Conservation (phyloP, 2,329 filamentous ascomycete genomes). For the Rhynchosporium secalis region DNA sequence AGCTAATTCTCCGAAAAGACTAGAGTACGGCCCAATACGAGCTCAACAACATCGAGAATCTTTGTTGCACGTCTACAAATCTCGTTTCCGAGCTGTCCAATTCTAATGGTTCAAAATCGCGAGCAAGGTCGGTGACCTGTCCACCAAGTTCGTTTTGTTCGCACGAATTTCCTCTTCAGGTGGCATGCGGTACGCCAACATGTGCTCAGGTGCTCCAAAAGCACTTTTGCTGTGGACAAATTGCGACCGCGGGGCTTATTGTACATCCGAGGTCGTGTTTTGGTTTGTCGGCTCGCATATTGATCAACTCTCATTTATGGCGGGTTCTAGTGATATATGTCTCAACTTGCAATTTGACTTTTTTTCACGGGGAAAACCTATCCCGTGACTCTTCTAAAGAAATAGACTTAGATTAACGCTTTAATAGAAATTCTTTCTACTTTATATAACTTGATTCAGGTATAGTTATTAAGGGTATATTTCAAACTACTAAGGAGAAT, state of each 20-base stretch:
- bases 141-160: background rate
- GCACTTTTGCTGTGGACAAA: background rate
- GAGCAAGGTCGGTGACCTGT: background rate
- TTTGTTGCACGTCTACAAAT: conserved; percentile 17
- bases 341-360: no score
- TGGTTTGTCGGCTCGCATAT: conserved; percentile 12
- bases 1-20: background rate
- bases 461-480: no score
- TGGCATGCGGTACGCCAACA: conserved; percentile 3
- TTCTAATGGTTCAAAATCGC: conserved; percentile 6
- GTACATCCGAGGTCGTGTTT: background rate
- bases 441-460: no score
- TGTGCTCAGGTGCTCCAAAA: background rate
- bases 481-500: no score
- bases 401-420: no score
- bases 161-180: conserved; percentile 5
- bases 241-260: conserved; percentile 5
- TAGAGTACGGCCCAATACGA: background rate
- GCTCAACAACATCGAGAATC: background rate
- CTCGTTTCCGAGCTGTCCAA: conserved; percentile 15
- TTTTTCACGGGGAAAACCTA: no score
- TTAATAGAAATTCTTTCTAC: no score
- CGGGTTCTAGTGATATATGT: no score
- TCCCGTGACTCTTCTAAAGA: no score
- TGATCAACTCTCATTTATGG: background rate